Evolutionary conservation across 2,329 filamentous ascomycete species (phyloP), one percentile per base, ranked within the genome.

Genomic region (Chrysosporium keratinophilum): DNA sequence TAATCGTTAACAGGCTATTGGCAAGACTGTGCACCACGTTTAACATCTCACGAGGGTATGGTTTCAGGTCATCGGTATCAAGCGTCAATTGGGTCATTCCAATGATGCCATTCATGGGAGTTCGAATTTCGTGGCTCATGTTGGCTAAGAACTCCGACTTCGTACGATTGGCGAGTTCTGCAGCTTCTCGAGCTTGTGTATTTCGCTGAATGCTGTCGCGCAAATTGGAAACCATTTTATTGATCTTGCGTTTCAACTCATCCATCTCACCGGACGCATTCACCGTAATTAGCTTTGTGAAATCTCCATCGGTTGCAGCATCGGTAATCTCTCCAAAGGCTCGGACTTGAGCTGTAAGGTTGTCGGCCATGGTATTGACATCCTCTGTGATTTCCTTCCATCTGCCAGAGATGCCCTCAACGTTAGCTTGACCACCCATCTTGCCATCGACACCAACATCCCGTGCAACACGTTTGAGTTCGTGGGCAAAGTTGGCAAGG

Each of bases 281-380:
- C 15, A 98, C 91, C 46, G 93, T 95, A 68, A 98, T 91, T 55
- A 94, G 82, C 68, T 96, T 95, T 20, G 88, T 95, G 69, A 97
- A 97, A 70, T 98, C 91, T 59, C 93, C 93, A 67, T 95, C 90
- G 56, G 91, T 96, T 28, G 93, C 93, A 37, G 93, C 83, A 69
- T 96, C 95, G n/a, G 91, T 96, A 63, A 98, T 97, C 67, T 97
- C 91, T 52, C 90, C 93, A 70, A 98, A 98, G 37, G 93, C 93
- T 62, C 93, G 85, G 63, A 98, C 93, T 79, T 98, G 93, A 0
- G 91, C 93, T 2, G 91, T 97, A 75, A 95, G 70, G 59, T 87
- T 87, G 63, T 85, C 78, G 33, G 84, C 84, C 88, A 95, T 95
- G 47, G 88, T 95, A 69, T 95, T 95, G 69, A 95, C 89, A 66